Evolutionary conservation across 305 asterid species (phyloP).

Genomic region (Galium porrigens): DNA sequence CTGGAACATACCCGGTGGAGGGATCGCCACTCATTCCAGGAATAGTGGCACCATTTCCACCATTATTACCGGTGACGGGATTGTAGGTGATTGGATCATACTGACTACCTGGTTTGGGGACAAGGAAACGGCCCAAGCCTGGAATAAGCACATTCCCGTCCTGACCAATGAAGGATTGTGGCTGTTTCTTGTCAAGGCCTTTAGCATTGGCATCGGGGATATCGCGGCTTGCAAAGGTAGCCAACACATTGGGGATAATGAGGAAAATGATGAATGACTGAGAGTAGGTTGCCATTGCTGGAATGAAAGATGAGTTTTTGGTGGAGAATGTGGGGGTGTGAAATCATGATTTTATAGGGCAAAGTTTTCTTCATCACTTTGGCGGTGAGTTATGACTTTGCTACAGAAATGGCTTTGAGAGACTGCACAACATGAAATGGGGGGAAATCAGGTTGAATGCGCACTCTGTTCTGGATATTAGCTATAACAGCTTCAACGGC

Average conservation of each 20-base stretch:
- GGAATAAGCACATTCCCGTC: constrained; percentile 60
- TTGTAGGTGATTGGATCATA: constrained; percentile 38
- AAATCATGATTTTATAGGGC: constrained; percentile 22
- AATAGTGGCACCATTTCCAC: constrained; percentile 25
- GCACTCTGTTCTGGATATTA: neutral
- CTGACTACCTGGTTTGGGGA: constrained; percentile 36
- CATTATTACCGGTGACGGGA: constrained; percentile 46
- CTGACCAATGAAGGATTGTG: constrained; percentile 21
- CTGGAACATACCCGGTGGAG: constrained; percentile 28
- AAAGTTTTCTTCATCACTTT: constrained; percentile 6
- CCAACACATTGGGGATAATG: constrained; percentile 17
- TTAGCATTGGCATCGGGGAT: constrained; percentile 26
- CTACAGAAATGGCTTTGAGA: neutral
- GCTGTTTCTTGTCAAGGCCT: constrained; percentile 23
- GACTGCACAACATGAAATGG: neutral
- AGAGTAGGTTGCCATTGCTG: constrained; percentile 28
- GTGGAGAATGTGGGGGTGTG: constrained; percentile 13
- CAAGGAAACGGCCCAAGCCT: constrained; percentile 46
- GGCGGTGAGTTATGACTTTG: constrained; percentile 31
- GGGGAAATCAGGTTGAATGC: neutral
- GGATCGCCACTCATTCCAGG: constrained; percentile 26
- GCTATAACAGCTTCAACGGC: constrained; percentile 17
- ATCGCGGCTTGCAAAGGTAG: constrained; percentile 23
- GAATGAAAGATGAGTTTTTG: constrained; percentile 10
- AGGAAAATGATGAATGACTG: constrained; percentile 18